phyloP scores from a whole-genome alignment of 1,139 yeast genomes.

The Keqinozyma sinolaborantium region DNA sequence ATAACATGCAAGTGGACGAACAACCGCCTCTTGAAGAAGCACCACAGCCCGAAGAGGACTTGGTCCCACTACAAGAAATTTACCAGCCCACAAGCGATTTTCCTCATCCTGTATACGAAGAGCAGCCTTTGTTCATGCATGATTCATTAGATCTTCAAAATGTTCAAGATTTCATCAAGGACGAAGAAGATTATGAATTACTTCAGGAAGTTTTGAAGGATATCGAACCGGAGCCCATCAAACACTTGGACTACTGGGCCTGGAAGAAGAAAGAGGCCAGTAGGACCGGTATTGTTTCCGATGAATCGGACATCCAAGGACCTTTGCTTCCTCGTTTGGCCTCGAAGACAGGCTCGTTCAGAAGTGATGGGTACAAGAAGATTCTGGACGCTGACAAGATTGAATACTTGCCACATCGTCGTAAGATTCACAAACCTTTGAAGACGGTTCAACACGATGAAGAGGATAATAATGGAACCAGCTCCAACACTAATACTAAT shows the following conservation, averaged over 20 bases:
- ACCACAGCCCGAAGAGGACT: slow-evolving; percentile 11
- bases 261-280: slow-evolving; percentile 52
- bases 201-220: slow-evolving; percentile 43
- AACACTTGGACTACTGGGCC: slow-evolving; percentile 58
- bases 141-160: slow-evolving; percentile 41
- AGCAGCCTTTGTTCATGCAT: slow-evolving; percentile 18
- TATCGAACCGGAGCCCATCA: slow-evolving; percentile 22
- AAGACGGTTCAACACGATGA: slow-evolving; percentile 58
- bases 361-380: slow-evolving; percentile 71
- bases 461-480: slow-evolving; percentile 30
- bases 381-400: slow-evolving; percentile 71
- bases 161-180: slow-evolving; percentile 57
- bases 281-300: slow-evolving; percentile 21
- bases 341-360: slow-evolving; percentile 59
- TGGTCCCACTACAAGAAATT: slow-evolving; percentile 24
- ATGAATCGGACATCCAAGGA: slow-evolving; percentile 19
- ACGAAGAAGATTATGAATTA: slow-evolving; percentile 66
- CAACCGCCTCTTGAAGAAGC: slow-evolving; percentile 8
- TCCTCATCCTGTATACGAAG: slow-evolving; percentile 54
- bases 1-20: slow-evolving; percentile 5
- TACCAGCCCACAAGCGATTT: slow-evolving; percentile 42
- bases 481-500: slow-evolving; percentile 7
- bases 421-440: slow-evolving; percentile 51
- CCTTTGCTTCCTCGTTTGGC: slow-evolving; percentile 35
- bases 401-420: slow-evolving; percentile 75